Evolutionary conservation across 2,329 filamentous ascomycete genomes (phyloP).

Genomic region (Leptographium radiaticola): DNA sequence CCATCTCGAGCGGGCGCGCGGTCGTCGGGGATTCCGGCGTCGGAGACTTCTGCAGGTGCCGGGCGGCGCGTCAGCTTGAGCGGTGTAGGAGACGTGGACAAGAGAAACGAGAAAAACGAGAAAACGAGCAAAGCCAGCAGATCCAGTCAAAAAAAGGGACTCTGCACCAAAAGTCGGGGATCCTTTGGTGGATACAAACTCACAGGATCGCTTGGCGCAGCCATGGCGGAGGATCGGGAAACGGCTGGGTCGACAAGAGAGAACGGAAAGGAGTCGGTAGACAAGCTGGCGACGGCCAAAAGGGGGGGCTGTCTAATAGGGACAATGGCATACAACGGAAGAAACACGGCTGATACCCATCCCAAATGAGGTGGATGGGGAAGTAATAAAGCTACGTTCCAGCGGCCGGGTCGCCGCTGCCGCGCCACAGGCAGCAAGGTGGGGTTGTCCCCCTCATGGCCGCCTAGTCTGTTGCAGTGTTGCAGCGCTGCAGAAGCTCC

Average conservation of each 20-base stretch:
- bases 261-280: not conserved
- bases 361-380: not conserved
- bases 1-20: conserved; percentile 50
- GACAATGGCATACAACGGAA: not conserved
- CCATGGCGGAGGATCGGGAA: conserved; percentile 12
- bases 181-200: conserved; percentile 4
- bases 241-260: not conserved
- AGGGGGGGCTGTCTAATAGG: not conserved
- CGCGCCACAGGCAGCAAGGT: not conserved
- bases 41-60: conserved; percentile 25
- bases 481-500: not conserved
- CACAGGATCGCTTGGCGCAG: conserved; percentile 20
- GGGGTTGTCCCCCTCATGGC: not conserved
- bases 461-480: not conserved
- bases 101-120: not conserved
- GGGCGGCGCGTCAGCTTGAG: not conserved
- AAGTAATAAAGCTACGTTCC: not conserved
- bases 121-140: not conserved
- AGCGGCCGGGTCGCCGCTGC: not conserved
- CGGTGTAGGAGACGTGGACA: too few relatives aligned
- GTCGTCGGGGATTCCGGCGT: conserved; percentile 53
- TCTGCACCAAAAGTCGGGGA: not conserved
- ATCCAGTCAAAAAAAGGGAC: not conserved
- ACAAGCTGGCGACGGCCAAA: not conserved
- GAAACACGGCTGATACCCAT: conserved; percentile 4